Conservation (phyloP, 2,329 filamentous ascomycete genomes). For the Periconia digitata region DNA sequence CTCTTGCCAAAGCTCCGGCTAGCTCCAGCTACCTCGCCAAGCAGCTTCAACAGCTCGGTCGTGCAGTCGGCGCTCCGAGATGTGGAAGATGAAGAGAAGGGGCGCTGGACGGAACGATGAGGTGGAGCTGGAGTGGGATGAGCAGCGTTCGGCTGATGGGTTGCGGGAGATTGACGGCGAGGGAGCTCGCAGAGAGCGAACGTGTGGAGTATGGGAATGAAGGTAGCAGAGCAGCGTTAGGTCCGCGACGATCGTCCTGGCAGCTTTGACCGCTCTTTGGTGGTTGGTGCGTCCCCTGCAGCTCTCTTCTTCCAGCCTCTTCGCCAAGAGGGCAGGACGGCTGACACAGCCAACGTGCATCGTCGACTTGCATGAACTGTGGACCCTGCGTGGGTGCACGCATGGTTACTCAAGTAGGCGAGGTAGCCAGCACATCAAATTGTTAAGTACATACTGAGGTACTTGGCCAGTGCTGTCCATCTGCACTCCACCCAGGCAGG, state of each 20-base stretch:
- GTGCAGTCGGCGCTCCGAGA: too few species aligned
- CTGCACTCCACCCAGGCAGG: too few species aligned
- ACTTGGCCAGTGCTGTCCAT: background rate
- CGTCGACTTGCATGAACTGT: slow-evolving; percentile 1
- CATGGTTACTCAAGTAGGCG: too few species aligned
- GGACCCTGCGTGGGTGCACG: background rate
- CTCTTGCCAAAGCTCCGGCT: too few species aligned
- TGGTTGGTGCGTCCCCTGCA: background rate
- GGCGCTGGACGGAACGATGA: too few species aligned
- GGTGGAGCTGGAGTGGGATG: too few species aligned
- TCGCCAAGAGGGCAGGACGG: background rate
- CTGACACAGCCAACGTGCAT: background rate
- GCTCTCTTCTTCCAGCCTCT: slow-evolving; percentile 2
- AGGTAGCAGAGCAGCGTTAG: background rate
- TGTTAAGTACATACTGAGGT: background rate
- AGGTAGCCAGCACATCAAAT: too few species aligned
- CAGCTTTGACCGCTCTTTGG: slow-evolving; percentile 2
- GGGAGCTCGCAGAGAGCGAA: background rate
- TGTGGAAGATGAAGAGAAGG: too few species aligned
- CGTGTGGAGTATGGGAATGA: background rate
- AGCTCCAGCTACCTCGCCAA: too few species aligned
- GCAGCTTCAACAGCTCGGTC: too few species aligned
- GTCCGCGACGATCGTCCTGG: background rate
- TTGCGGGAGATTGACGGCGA: background rate
- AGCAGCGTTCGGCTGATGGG: too few species aligned